Evolutionary conservation across 805 yeast species (phyloP).

Genomic region (Saccharomycopsis malanga): DNA sequence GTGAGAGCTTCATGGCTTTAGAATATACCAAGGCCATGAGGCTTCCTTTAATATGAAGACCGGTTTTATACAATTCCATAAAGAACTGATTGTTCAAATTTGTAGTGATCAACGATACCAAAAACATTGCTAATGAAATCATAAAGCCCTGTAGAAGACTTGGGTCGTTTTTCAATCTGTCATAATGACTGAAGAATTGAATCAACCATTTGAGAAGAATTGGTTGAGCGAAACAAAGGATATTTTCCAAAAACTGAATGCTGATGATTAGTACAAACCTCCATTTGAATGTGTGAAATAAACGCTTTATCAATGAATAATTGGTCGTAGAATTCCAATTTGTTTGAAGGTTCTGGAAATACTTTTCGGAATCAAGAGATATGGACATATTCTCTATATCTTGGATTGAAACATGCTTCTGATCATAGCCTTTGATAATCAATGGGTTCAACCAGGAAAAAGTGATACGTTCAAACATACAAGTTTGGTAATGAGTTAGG

Average conservation of each 20-base stretch:
- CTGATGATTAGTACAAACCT: constrained; percentile 31
- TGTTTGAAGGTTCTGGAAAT: constrained; percentile 28
- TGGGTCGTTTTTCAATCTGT: constrained; percentile 25
- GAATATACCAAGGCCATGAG: constrained; percentile 60
- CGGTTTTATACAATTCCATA: constrained; percentile 49
- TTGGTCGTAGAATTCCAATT: constrained; percentile 29
- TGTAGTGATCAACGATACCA: constrained; percentile 52
- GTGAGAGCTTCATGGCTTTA: constrained; percentile 60
- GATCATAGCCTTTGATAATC: constrained; percentile 33
- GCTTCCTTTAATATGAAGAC: constrained; percentile 58
- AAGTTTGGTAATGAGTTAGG: not conserved
- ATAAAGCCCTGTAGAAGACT: constrained; percentile 54
- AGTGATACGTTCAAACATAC: constrained; percentile 25
- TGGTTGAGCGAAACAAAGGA: constrained; percentile 44
- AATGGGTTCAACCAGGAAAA: constrained; percentile 45
- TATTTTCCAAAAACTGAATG: constrained; percentile 35
- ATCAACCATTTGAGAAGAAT: constrained; percentile 46
- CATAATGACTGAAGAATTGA: constrained; percentile 33
- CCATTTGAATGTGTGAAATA: constrained; percentile 33
- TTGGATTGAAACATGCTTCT: constrained; percentile 34
- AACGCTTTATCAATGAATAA: constrained; percentile 24
- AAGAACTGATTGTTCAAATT: constrained; percentile 63
- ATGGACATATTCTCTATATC: constrained; percentile 36
- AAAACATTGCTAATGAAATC: constrained; percentile 58
- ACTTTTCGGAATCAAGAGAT: constrained; percentile 30